Evolutionary conservation across 768 basidiomycete species (phyloP).

Genomic region (Basidioascus undulatus): DNA sequence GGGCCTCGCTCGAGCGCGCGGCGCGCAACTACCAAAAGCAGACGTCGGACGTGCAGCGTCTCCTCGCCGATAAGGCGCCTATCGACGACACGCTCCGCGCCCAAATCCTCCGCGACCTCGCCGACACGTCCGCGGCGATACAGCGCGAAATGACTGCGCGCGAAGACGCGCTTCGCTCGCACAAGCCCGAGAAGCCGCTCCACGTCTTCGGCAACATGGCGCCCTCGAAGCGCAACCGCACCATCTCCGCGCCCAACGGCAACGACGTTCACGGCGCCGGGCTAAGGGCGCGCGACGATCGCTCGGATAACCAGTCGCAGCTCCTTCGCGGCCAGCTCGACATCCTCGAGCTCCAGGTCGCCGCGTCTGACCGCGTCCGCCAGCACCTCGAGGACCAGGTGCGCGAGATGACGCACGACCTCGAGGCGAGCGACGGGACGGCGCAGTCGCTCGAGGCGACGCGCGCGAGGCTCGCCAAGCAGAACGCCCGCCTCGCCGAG

Average conservation of each 20-base stretch:
- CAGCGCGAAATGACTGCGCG: constrained; percentile 28
- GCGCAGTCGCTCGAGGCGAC: constrained; percentile 36
- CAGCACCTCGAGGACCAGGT: constrained; percentile 37
- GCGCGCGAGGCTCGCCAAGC: constrained; percentile 30
- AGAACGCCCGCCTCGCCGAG: constrained; percentile 31
- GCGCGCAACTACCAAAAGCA: constrained; percentile 39
- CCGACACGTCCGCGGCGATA: constrained; percentile 34
- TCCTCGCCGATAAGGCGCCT: constrained; percentile 33
- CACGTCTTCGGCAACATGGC: constrained; percentile 23
- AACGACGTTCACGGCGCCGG: constrained; percentile 19
- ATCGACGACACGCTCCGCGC: constrained; percentile 38
- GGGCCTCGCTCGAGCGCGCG: constrained; percentile 29
- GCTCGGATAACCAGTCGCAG: no score
- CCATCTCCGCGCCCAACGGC: constrained; percentile 15
- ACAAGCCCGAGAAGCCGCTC: constrained; percentile 12
- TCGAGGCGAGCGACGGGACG: constrained; percentile 41
- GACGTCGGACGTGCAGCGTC: constrained; percentile 44
- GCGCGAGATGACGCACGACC: constrained; percentile 32
- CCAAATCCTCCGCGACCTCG: constrained; percentile 36
- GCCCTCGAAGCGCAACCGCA: constrained; percentile 24
- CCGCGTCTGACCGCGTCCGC: constrained; percentile 39
- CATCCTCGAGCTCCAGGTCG: constrained; percentile 41
- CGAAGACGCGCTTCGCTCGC: no score
- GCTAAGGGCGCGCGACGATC: constrained; percentile 15
- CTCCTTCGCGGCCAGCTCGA: constrained; percentile 39